A percentile compares a stretch with the other conserved stretches of the same genome.
Evolutionary conservation across 1,139 yeast genomes (phyloP).

Genomic region (Arxiozyma heterogenica): DNA sequence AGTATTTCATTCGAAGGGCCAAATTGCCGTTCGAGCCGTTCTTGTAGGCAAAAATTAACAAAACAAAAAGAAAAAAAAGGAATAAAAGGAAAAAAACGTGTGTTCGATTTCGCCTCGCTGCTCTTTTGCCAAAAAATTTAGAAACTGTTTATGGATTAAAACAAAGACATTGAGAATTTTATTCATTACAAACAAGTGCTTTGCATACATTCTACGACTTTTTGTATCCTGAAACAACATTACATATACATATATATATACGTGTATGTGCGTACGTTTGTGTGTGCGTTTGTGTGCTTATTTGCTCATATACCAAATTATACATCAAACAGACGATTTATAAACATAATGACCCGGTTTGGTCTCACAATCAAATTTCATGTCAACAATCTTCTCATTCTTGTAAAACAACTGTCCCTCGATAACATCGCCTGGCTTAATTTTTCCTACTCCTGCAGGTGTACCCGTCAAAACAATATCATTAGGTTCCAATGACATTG

Average conservation of each 20-base stretch:
- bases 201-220: no score
- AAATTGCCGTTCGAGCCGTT: background rate
- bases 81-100: background rate
- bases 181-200: no score
- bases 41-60: background rate
- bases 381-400: constrained; percentile 47
- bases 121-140: no score
- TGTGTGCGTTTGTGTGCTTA: no score
- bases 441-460: constrained; percentile 92
- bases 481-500: constrained; percentile 86
- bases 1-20: background rate
- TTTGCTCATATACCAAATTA: no score
- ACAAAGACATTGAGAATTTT: no score
- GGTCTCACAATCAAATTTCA: constrained; percentile 33
- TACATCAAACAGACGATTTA: background rate
- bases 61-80: background rate
- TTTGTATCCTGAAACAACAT: no score
- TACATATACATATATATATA: no score
- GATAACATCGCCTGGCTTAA: constrained; percentile 69
- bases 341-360: constrained; percentile 5
- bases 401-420: constrained; percentile 51
- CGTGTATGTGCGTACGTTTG: no score
- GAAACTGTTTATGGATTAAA: no score
- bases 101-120: background rate
- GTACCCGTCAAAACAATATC: constrained; percentile 92